Percentiles rank a stretch among this genome's conserved stretches.
phyloP scores from a whole-genome alignment of 2,329 filamentous ascomycete species.

The Alternaria postmessia region DNA sequence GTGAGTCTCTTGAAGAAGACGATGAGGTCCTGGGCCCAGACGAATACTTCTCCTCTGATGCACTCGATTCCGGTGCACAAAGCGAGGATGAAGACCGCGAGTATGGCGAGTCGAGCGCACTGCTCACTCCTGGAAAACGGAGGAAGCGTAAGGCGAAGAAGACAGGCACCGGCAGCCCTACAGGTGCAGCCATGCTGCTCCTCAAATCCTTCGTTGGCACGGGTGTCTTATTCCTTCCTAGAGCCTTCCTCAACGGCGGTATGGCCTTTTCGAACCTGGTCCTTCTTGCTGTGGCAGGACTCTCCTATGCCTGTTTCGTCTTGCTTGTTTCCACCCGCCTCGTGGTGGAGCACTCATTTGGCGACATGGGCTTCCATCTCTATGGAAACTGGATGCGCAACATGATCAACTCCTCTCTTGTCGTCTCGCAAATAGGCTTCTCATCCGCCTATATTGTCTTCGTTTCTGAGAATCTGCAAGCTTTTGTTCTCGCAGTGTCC shows the following conservation, averaged over 20 bases:
- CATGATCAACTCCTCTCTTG: conserved; percentile 88
- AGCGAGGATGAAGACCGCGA: conserved; percentile 70
- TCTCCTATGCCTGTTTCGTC: conserved; percentile 98
- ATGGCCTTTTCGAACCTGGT: conserved; percentile 97
- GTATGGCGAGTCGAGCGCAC: conserved; percentile 85
- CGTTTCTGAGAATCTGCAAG: conserved; percentile 92
- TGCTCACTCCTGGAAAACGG: conserved; percentile 74
- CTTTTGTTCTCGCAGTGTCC: conserved; percentile 90
- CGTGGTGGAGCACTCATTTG: conserved; percentile 91
- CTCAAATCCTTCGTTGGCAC: conserved; percentile 99
- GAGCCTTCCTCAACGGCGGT: conserved; percentile 93
- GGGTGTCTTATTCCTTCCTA: conserved; percentile 89
- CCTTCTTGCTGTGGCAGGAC: conserved; percentile 80
- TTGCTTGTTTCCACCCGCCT: conserved; percentile 87
- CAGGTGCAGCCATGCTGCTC: conserved; percentile 81
- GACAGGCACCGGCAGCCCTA: conserved; percentile 78
- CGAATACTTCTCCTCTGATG: conserved; percentile 88
- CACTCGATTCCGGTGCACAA: conserved; percentile 65
- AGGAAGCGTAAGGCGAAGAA: conserved; percentile 81
- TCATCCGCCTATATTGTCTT: conserved; percentile 97
- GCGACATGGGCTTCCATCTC: conserved; percentile 91
- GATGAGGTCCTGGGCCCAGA: conserved; percentile 87
- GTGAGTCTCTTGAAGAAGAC: conserved; percentile 95
- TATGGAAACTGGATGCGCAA: conserved; percentile 91
- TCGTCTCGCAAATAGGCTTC: conserved; percentile 94